Percentiles rank a stretch among this genome's conserved stretches.
Conservation (phyloP, 306 rosid species). For the Morella rubra region DNA sequence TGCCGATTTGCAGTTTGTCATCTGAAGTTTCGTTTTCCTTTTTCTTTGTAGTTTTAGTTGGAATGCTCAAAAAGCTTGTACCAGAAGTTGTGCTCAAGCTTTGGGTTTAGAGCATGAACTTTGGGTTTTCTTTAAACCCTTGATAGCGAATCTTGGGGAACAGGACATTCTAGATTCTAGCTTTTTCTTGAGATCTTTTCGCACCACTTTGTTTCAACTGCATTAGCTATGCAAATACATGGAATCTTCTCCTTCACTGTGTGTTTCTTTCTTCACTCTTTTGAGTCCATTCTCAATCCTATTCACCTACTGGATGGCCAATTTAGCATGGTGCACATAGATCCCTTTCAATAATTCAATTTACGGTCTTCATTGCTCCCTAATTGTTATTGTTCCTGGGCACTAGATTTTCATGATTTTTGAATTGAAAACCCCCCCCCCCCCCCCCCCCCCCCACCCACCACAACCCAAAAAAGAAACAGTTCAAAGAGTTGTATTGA, state of each 20-base stretch:
- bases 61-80: neutral
- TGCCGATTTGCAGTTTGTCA: neutral
- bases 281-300: neutral
- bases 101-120: neutral
- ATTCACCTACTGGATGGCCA: neutral
- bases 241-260: neutral
- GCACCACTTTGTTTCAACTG: neutral
- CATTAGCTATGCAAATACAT: neutral
- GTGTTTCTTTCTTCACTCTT: neutral
- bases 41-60: neutral
- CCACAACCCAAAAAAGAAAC: neutral
- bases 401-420: neutral
- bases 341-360: neutral
- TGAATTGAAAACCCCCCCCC: neutral
- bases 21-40: neutral
- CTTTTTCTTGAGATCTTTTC: neutral
- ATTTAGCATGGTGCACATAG: neutral
- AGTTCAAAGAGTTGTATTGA: neutral
- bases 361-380: neutral
- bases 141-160: neutral
- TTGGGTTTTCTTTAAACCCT: neutral
- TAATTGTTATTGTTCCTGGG: neutral
- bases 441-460: neutral
- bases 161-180: neutral
- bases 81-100: neutral